A percentile compares a stretch with the other conserved stretches of the same genome.
These are phyloP conservation scores for Aureobasidium sp. DNA, from an alignment of 2,329 filamentous ascomycete genomes.

Conservation along the genomic window DNA sequence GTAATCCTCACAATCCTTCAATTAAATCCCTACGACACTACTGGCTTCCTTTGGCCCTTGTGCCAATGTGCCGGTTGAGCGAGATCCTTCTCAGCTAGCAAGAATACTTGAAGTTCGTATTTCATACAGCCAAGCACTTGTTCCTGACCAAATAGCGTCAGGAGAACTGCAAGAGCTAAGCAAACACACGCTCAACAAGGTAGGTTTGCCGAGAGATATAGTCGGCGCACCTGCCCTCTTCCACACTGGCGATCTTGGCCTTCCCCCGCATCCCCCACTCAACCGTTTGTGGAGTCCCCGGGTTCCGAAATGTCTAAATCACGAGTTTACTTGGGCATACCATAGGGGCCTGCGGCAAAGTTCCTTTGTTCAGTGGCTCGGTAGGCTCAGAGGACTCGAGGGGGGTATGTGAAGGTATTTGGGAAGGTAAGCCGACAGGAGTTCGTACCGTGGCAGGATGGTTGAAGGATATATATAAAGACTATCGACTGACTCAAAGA, in stretches of 20 bases:
- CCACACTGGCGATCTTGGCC: not conserved
- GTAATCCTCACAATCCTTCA: no score
- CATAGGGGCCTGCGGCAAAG: not conserved
- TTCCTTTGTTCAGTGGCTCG: not conserved
- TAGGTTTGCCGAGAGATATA: conserved; percentile 6
- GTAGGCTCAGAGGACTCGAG: not conserved
- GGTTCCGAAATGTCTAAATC: not conserved
- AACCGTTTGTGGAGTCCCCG: conserved; percentile 1
- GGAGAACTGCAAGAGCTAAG: not conserved
- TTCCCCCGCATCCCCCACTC: conserved; percentile 4
- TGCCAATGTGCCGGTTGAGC: not conserved
- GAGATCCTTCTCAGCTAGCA: not conserved
- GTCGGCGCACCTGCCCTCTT: conserved; percentile 3
- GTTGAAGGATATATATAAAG: conserved; percentile 13
- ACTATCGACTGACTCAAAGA: not conserved
- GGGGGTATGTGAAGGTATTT: not conserved
- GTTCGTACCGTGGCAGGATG: not conserved
- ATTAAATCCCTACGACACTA: not conserved
- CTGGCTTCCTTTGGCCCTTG: not conserved
- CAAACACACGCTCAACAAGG: not conserved
- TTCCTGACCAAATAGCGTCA: not conserved
- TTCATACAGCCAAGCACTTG: not conserved
- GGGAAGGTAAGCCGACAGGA: conserved; percentile 6
- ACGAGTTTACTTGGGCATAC: not conserved
- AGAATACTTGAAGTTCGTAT: not conserved